Evolutionary conservation across 1,284 basidiomycete genomes (phyloP), one percentile per base, ranked within the genome.

Genomic region (Apiotrichum montevideense): DNA sequence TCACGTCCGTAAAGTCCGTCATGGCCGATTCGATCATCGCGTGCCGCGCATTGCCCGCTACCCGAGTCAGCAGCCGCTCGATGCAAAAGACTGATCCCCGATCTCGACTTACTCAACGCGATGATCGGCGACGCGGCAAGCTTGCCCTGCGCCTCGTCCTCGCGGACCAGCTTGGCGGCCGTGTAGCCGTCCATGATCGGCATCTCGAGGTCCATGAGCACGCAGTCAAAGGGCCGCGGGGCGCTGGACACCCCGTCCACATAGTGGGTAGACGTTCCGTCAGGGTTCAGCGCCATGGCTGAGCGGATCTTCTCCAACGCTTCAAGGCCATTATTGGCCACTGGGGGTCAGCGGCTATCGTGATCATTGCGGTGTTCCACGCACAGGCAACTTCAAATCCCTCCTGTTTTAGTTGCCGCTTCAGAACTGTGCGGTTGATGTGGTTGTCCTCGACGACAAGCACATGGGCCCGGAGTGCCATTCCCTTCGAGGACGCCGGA

Each of bases 121-220:
- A 63, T 56, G 21, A 63, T 48, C 7, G 39, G 32, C 4, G 49
- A 39, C 4, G 45, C 42, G 1, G 9, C 37, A 2, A 58, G 46
- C 8, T 55, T 29, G 6, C 62, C 61, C 15, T 37, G 34, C 0
- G 39, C 45, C 46, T 65, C 63, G 34, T 57, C 54, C 21, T 37
- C 51, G 6, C 65, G 59, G 9, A 65, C 51, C 1, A 29, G 37
- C 9, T 42, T 35, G 9, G 57, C 51, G 1, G 65, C 57, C 10
- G 56, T 56, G 42, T 65, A 59, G 6, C 62, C 62, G 58, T 63
- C 58, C 62, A 63, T 63, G 34, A 63, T 63, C 13, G 75, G 74
- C 74, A 76, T 75, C 48, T 74, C 74, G 6, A 74, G 61, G 53
- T 78, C 76, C 69, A 76, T 73, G 29, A 78, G 61, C 14, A 74